Percentiles rank a stretch among this genome's conserved stretches.
phyloP scores from a whole-genome alignment of 441 rosid species.

The Dalechampia spathulata region DNA sequence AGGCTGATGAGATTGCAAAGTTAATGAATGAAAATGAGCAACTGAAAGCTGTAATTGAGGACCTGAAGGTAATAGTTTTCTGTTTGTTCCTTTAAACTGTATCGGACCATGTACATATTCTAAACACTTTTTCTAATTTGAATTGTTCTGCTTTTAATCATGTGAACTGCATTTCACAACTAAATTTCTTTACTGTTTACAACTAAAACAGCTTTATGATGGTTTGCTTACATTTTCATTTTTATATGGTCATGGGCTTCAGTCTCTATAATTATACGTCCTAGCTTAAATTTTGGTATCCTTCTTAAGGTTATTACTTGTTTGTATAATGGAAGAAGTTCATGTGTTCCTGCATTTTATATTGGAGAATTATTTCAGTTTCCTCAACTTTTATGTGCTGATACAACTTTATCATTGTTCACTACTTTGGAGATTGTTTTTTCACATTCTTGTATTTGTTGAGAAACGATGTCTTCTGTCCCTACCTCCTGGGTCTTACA shows the following conservation, averaged over 20 bases:
- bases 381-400: not conserved
- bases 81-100: not conserved
- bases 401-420: not conserved
- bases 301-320: not conserved
- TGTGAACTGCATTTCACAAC: conserved; percentile 1
- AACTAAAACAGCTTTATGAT: not conserved
- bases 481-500: not conserved
- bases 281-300: not conserved
- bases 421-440: not conserved
- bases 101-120: not conserved
- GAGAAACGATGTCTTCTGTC: not conserved
- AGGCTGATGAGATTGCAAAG: conserved; percentile 98
- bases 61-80: conserved; percentile 60
- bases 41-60: conserved; percentile 65
- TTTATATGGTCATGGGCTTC: not conserved
- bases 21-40: conserved; percentile 97
- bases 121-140: no score
- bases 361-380: not conserved
- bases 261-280: not conserved
- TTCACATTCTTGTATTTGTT: not conserved
- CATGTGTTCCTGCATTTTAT: not conserved
- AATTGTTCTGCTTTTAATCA: no score
- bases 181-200: not conserved
- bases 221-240: not conserved
- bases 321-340: not conserved